Base-by-base conservation (phyloP, 1,284 basidiomycete species). In the Vanrija sp. region DNA sequence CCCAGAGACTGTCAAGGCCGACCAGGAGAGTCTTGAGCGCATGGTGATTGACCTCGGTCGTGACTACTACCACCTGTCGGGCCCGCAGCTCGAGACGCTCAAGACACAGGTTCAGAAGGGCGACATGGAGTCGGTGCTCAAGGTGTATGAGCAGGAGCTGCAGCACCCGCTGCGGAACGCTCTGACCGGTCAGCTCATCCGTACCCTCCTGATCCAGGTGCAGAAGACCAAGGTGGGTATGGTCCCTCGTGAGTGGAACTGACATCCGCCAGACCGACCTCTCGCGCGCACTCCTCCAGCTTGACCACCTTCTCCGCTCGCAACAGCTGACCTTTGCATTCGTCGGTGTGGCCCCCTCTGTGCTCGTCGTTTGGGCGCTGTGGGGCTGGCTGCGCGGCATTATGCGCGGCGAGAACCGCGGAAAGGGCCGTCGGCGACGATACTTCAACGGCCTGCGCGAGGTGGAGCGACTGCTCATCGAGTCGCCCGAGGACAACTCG, bases 311-410 rank as follows among this genome's bases (percentile, higher is more conserved):
- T 49, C 85, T 98, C 60, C 90, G 88, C 66, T 93, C 90, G 3
- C 95, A 98, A 76, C 91, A 97, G 73, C 81, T 98, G 29, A 96
- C 96, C 1, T 98, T 98, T 67, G 95, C 90, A 1, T 97, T 97
- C 62, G 93, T 98, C 55, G 95, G 95, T 63, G 88, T 98, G 14
- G 94, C 95, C 0, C 94, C 94, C 1, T 87, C 89, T 0, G 78
- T 98, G 18, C 84, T 86, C 2, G 80, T 98, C 43, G 82, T 94
- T 4, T 94, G 94, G 65, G 80, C 86, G 1, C 62, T 83, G 8
- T 80, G 81, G 10, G 82, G 83, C 6, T 85, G 83, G 72, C 40
- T 86, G 10, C 69, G 78, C 3, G 69, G 77, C 4, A 56, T 84
- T 14, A 85, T 81, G 80, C 71, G 67, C 34, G 73, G 76, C 40